phyloP scores from a whole-genome alignment of 305 asterid species.

The Caryopteris hybrid region DNA sequence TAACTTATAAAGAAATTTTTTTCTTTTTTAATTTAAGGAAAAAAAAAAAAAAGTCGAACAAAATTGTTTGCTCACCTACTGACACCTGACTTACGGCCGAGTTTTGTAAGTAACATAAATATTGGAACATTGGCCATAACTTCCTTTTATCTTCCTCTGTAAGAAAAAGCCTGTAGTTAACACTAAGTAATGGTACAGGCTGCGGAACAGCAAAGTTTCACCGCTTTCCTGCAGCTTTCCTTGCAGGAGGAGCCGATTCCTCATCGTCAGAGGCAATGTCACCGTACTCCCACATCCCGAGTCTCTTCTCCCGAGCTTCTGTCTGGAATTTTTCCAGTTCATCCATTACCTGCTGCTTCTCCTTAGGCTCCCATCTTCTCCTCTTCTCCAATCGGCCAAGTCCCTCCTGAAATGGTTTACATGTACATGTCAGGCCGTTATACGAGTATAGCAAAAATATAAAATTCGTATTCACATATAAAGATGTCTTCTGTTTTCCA shows the following conservation, averaged over 20 bases:
- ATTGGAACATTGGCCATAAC: conserved; percentile 9
- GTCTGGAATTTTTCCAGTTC: conserved; percentile 70
- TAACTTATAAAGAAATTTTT: conserved; percentile 1
- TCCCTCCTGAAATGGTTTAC: conserved; percentile 59
- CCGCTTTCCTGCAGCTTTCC: conserved; percentile 82
- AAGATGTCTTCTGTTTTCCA: too few relatives aligned
- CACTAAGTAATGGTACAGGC: conserved; percentile 28
- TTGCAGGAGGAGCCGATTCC: conserved; percentile 55
- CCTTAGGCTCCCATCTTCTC: conserved; percentile 65
- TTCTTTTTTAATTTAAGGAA: too few relatives aligned
- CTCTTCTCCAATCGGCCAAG: conserved; percentile 90
- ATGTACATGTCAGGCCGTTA: background rate
- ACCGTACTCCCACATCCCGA: conserved; percentile 96
- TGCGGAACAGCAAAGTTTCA: conserved; percentile 31
- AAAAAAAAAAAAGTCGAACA: conserved; percentile 19
- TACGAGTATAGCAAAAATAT: background rate
- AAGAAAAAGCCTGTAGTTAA: conserved; percentile 13
- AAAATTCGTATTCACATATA: background rate
- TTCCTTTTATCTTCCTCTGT: conserved; percentile 18
- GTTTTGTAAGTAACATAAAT: conserved; percentile 28
- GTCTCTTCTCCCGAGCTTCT: conserved; percentile 66
- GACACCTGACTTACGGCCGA: conserved; percentile 19
- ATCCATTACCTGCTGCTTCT: conserved; percentile 49
- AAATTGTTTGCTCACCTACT: conserved; percentile 40
- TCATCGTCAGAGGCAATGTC: conserved; percentile 93